Conservation (phyloP, 345 rosid species). For the Populus nigra region DNA sequence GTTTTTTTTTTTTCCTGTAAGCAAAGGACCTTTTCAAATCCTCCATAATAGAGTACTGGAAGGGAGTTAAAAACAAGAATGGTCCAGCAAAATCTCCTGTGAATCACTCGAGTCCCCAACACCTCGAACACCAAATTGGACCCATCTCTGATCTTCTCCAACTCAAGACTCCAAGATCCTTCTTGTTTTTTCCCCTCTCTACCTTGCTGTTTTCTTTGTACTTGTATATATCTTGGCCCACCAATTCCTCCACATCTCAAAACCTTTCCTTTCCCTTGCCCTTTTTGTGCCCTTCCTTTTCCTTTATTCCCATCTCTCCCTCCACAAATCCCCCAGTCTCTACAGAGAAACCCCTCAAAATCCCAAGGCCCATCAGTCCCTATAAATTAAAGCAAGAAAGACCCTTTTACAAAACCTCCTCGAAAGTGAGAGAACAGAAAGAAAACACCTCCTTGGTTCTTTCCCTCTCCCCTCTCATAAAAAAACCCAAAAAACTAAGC, state of each 20-base stretch:
- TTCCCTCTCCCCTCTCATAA: constrained; percentile 13
- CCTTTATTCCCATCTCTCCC: constrained; percentile 12
- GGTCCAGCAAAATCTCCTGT: constrained; percentile 31
- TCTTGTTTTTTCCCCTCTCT: constrained; percentile 14
- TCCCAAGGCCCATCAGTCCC: constrained; percentile 11
- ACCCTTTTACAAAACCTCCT: neutral
- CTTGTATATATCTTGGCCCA: constrained; percentile 7
- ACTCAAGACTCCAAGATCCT: constrained; percentile 25
- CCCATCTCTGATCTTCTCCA: constrained; percentile 31
- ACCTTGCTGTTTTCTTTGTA: constrained; percentile 27
- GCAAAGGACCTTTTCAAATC: constrained; percentile 8
- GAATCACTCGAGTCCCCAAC: constrained; percentile 28
- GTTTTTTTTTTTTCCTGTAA: constrained; percentile 4
- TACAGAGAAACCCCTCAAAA: neutral
- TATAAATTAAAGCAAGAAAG: constrained; percentile 14
- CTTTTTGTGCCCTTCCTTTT: constrained; percentile 2
- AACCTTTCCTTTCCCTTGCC: constrained; percentile 5
- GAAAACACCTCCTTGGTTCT: neutral
- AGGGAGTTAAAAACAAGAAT: neutral
- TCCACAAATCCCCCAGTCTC: constrained; percentile 4
- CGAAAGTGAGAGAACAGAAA: neutral
- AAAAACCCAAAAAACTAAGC: neutral
- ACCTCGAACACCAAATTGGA: constrained; percentile 14
- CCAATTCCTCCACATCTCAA: constrained; percentile 1
- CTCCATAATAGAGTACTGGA: constrained; percentile 12